These are phyloP conservation scores for Colletotrichum tropicale DNA, from an alignment of 2,329 filamentous ascomycete genomes.

Conservation along the genomic window DNA sequence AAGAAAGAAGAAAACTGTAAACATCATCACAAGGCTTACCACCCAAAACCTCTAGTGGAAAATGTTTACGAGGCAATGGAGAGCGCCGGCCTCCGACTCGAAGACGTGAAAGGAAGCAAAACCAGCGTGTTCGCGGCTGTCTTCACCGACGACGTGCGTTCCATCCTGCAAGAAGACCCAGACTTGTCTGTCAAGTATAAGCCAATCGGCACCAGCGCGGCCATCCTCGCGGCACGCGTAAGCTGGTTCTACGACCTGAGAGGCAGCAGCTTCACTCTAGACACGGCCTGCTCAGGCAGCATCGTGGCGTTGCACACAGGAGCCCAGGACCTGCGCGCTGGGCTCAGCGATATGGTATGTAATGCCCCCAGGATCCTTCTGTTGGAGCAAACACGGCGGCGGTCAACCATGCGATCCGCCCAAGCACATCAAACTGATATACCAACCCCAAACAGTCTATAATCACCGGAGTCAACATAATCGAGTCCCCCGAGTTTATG, in stretches of 20 bases:
- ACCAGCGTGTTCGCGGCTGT: conserved; percentile 4
- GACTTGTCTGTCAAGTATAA: conserved; percentile 27
- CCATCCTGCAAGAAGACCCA: conserved; percentile 16
- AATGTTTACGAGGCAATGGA: conserved; percentile 24
- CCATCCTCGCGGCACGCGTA: neutral
- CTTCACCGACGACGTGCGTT: neutral
- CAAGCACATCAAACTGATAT: neutral
- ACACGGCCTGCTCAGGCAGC: conserved; percentile 56
- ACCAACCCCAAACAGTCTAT: conserved; percentile 17
- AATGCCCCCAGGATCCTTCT: neutral
- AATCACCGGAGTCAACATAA: conserved; percentile 23
- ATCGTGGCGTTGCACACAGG: conserved; percentile 51
- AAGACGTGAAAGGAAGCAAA: neutral
- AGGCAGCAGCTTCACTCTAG: conserved; percentile 51
- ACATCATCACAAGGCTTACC: neutral
- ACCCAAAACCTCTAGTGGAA: conserved; percentile 11
- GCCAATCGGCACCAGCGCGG: conserved; percentile 48
- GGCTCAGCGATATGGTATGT: conserved; percentile 20
- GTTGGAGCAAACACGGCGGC: neutral
- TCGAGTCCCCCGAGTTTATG: conserved; percentile 22
- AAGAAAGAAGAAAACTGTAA: neutral
- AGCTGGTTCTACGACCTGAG: conserved; percentile 43
- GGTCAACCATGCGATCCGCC: neutral
- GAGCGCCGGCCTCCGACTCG: conserved; percentile 20
- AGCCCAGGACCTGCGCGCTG: conserved; percentile 24